Evolutionary conservation across 306 rosid genomes (phyloP), one percentile per base, ranked within the genome.

Genomic region (Echinosophora koreensis): DNA sequence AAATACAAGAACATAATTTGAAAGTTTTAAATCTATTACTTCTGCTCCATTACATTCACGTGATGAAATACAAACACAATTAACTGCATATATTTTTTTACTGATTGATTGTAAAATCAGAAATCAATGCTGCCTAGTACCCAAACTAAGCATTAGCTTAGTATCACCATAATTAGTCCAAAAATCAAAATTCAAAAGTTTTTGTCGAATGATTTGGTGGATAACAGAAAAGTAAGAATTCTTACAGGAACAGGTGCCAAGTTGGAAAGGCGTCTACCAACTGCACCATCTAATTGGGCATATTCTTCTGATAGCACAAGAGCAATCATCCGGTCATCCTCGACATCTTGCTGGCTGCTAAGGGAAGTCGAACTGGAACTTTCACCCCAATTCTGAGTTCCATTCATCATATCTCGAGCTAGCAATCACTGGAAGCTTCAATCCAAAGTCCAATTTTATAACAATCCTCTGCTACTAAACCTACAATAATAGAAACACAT

Each of bases 261-360:
- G 72, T 87, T 89, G 64, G 95, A 56, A 64, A 91, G 97, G 82
- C 90, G 93, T 54, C 81, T 77, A 27, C 87, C 89, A 42, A 88
- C 85, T 18, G 85, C 84, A 60, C 92, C 96, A 56, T 93, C 93
- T 67, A 91, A 80, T 5, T 91, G 78, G 56, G 98, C 93, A 69
- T 93, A 91, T 82, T 89, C 98, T 83, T 93, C 98, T 2, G 98
- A 74, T 37, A 93, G 82, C 3, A 84, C 84, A 76, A 68, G 58
- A 72, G 97, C 98, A 73, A 93, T 93, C 98, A 93, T 93, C 64
- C 75, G 80, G 66, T 93, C 98, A 85, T 93, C 92, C 63, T 87
- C 88, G 73, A 78, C 46, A 68, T 85, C 88, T 59, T 61, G 88
- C 74, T 88, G 91, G 74, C 89, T 84, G 79, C 89, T 85, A 47